A percentile compares a stretch with the other conserved stretches of the same genome.
Evolutionary conservation across 768 basidiomycete species (phyloP).

Genomic region (Lanmaoa rubissima): DNA sequence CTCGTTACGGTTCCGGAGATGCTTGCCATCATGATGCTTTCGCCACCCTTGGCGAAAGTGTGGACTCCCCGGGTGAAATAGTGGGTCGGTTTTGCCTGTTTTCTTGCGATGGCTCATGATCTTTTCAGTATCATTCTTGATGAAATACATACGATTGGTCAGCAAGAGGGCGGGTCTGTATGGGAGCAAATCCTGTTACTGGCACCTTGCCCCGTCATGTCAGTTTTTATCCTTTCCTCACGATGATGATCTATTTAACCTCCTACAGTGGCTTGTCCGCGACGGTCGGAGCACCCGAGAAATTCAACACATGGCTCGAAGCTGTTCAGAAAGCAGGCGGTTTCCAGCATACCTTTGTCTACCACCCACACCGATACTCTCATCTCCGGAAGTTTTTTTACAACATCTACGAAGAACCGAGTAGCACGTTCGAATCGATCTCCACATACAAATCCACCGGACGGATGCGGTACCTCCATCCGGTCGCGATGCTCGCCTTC

Average conservation of each 20-base stretch:
- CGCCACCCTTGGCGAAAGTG: slow-evolving; percentile 55
- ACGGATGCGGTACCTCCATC: slow-evolving; percentile 58
- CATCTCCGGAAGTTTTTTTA: slow-evolving; percentile 71
- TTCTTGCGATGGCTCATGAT: not conserved
- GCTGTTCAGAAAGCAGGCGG: slow-evolving; percentile 59
- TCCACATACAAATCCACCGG: slow-evolving; percentile 35
- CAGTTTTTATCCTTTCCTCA: slow-evolving; percentile 19
- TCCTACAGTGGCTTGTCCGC: slow-evolving; percentile 61
- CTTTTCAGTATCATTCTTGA: slow-evolving; percentile 57
- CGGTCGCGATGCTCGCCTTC: slow-evolving; percentile 57
- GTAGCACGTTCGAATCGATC: slow-evolving; percentile 36
- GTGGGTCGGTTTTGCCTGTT: slow-evolving; percentile 28
- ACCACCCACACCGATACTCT: slow-evolving; percentile 69
- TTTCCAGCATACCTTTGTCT: slow-evolving; percentile 56
- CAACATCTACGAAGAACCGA: slow-evolving; percentile 27
- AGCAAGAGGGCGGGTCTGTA: slow-evolving; percentile 64
- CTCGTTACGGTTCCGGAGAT: slow-evolving; percentile 74
- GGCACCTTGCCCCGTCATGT: slow-evolving; percentile 74
- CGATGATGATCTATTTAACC: not conserved
- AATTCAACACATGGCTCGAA: slow-evolving; percentile 64
- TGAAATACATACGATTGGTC: slow-evolving; percentile 63
- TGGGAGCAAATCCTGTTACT: slow-evolving; percentile 77
- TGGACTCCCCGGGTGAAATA: slow-evolving; percentile 67
- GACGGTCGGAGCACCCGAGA: slow-evolving; percentile 63
- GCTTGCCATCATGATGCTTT: slow-evolving; percentile 65